Evolutionary conservation across 306 rosid genomes (phyloP).

Genomic region (Rubus parviflorus): DNA sequence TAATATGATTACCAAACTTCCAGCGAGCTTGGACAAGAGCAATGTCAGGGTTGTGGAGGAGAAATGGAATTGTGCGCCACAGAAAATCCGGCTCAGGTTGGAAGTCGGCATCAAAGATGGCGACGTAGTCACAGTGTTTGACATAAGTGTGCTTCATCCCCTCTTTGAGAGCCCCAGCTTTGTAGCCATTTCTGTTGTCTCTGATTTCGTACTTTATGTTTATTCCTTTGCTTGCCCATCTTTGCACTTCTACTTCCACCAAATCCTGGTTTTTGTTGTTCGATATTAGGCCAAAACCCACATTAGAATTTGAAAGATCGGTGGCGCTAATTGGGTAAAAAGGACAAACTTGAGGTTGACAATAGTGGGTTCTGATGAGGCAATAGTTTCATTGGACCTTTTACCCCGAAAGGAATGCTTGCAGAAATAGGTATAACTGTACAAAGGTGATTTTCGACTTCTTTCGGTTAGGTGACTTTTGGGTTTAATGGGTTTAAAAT

Average conservation of each 20-base stretch:
- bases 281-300: constrained; percentile 16
- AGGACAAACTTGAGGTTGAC: not conserved
- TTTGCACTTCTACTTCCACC: constrained; percentile 72
- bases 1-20: constrained; percentile 59
- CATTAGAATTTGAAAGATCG: not conserved
- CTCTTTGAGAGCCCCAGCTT: constrained; percentile 87
- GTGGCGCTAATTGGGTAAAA: not conserved
- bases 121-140: constrained; percentile 73
- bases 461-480: not conserved
- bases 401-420: not conserved
- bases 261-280: constrained; percentile 42
- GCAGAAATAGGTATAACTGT: not conserved
- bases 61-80: constrained; percentile 68
- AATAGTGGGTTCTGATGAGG: not conserved
- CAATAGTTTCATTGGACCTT: not conserved
- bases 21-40: constrained; percentile 92
- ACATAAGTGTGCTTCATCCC: constrained; percentile 93
- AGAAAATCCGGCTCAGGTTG: constrained; percentile 90
- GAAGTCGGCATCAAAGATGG: constrained; percentile 91
- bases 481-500: not conserved
- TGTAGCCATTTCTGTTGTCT: constrained; percentile 79
- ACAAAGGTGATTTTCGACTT: not conserved
- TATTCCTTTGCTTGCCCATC: constrained; percentile 82
- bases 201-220: constrained; percentile 89
- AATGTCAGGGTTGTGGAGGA: constrained; percentile 56